Conservation (phyloP, 768 basidiomycete species). For the Roridomyces roridus region DNA sequence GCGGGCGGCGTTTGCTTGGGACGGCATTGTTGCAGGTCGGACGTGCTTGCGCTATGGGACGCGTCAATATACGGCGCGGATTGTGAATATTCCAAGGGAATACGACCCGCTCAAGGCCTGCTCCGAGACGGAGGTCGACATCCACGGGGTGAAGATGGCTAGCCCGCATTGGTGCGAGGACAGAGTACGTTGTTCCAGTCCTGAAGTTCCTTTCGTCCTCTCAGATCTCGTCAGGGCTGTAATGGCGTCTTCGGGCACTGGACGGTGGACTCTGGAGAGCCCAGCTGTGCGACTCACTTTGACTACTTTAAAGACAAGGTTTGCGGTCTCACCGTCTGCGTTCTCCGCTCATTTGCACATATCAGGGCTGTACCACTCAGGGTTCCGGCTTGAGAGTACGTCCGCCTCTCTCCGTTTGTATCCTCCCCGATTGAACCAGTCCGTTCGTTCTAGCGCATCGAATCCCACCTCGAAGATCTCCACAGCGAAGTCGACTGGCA, state of each 20-base stretch:
- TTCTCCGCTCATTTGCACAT: too few species aligned
- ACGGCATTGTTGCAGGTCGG: conserved; percentile 17
- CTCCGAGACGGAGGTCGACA: conserved; percentile 26
- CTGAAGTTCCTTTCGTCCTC: neutral
- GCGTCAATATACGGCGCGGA: conserved; percentile 34
- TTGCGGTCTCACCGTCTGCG: neutral
- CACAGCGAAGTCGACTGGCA: conserved; percentile 34
- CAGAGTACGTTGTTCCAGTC: neutral
- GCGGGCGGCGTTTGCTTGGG: conserved; percentile 25
- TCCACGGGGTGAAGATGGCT: conserved; percentile 6
- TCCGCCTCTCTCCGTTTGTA: neutral
- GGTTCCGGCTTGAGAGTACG: conserved; percentile 20
- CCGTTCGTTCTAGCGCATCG: conserved; percentile 29
- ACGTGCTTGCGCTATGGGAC: conserved; percentile 33
- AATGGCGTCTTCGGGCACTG: conserved; percentile 30
- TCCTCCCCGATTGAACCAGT: neutral
- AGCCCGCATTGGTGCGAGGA: conserved; percentile 12
- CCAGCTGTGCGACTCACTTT: conserved; percentile 33
- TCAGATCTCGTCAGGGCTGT: conserved; percentile 5
- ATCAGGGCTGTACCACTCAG: conserved; percentile 20
- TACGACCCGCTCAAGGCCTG: conserved; percentile 22
- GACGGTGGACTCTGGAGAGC: conserved; percentile 32
- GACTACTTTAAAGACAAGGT: conserved; percentile 36
- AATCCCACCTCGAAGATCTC: conserved; percentile 35
- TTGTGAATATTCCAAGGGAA: conserved; percentile 32